Evolutionary conservation across 2,329 filamentous ascomycete genomes (phyloP).

Genomic region (Sporothrix pallida): DNA sequence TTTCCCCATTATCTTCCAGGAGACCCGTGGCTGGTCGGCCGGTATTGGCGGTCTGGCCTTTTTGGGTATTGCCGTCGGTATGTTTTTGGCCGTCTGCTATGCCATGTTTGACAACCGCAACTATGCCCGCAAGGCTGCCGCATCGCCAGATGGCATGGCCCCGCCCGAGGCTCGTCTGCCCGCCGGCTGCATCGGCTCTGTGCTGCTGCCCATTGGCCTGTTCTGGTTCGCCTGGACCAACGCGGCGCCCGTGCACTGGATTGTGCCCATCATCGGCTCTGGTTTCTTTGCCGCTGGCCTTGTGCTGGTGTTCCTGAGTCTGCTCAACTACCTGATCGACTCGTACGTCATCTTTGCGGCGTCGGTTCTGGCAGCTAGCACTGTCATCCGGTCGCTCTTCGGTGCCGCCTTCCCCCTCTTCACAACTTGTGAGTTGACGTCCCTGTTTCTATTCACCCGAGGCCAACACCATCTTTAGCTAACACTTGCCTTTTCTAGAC

Average conservation of each 20-base stretch:
- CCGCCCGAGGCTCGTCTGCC: slow-evolving; percentile 71
- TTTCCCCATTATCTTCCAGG: slow-evolving; percentile 70
- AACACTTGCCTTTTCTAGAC: slow-evolving; percentile 34
- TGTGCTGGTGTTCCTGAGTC: slow-evolving; percentile 69
- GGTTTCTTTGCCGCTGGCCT: slow-evolving; percentile 52
- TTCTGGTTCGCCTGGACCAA: slow-evolving; percentile 76
- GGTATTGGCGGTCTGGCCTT: slow-evolving; percentile 69
- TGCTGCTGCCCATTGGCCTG: slow-evolving; percentile 66
- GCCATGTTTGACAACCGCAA: slow-evolving; percentile 61
- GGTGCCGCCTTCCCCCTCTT: slow-evolving; percentile 77
- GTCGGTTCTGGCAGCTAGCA: slow-evolving; percentile 74
- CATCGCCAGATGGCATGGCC: slow-evolving; percentile 57
- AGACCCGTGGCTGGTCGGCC: slow-evolving; percentile 62
- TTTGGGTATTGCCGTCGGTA: slow-evolving; percentile 71
- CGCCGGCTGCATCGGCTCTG: slow-evolving; percentile 64
- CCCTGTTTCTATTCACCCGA: background rate
- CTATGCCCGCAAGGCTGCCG: slow-evolving; percentile 54
- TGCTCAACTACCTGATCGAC: slow-evolving; percentile 72
- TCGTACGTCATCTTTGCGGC: slow-evolving; percentile 77
- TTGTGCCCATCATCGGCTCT: slow-evolving; percentile 47
- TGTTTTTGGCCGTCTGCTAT: slow-evolving; percentile 63
- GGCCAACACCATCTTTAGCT: too few species aligned
- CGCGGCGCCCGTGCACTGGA: slow-evolving; percentile 48
- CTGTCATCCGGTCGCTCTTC: slow-evolving; percentile 73
- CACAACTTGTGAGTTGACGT: slow-evolving; percentile 52